phyloP scores from a whole-genome alignment of 345 rosid species.

The Cardamine resedifolia region DNA sequence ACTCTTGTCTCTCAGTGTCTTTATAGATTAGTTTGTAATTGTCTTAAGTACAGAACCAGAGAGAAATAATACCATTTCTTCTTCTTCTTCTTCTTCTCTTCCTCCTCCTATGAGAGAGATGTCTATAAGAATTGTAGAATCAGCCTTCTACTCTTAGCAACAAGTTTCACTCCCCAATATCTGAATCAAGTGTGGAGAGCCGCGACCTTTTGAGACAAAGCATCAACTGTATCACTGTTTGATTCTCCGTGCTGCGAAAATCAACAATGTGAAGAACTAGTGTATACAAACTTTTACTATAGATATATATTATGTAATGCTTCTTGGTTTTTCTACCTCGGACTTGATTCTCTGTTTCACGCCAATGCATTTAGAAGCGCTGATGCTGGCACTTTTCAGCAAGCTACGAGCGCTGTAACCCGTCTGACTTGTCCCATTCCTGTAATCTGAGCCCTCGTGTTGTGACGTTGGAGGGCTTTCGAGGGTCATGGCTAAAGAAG shows the following conservation, averaged over 20 bases:
- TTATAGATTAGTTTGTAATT: conserved; percentile 14
- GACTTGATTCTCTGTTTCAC: conserved; percentile 45
- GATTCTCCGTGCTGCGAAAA: conserved; percentile 46
- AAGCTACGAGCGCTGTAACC: conserved; percentile 62
- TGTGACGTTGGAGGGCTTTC: conserved; percentile 47
- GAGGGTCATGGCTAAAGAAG: conserved; percentile 52
- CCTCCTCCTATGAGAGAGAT: not conserved
- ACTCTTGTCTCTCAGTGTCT: conserved; percentile 14
- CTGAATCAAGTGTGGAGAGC: conserved; percentile 50
- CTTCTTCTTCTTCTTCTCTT: not conserved
- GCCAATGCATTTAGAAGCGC: conserved; percentile 86
- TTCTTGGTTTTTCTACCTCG: conserved; percentile 46
- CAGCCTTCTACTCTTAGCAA: conserved; percentile 26
- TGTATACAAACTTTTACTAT: not conserved
- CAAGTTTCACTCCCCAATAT: conserved; percentile 12
- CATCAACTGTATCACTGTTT: conserved; percentile 56
- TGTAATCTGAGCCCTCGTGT: conserved; percentile 45
- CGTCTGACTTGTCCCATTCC: conserved; percentile 34
- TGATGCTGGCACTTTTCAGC: conserved; percentile 93
- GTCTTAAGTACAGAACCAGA: conserved; percentile 3
- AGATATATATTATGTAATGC: not conserved
- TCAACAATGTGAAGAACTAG: not conserved
- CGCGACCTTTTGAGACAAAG: conserved; percentile 56
- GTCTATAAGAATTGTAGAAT: conserved; percentile 17
- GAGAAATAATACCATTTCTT: not conserved